Evolutionary conservation across 2,329 filamentous ascomycete species (phyloP).

Genomic region (Periconia macrospinosa): DNA sequence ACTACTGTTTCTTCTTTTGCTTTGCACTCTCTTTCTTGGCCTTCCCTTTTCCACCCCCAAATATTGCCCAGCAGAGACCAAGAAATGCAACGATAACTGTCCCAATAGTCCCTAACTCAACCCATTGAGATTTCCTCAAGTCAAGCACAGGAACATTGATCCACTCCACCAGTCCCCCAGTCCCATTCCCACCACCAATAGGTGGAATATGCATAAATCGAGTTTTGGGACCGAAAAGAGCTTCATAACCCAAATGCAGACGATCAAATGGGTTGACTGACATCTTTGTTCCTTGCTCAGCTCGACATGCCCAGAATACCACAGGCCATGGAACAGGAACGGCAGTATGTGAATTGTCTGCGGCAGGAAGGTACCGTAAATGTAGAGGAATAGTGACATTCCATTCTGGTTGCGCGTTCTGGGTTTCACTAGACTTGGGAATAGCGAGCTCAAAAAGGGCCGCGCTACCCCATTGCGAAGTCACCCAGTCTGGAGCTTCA

Average conservation of each 20-base stretch:
- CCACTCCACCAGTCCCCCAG: conserved; percentile 27
- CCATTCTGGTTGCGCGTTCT: conserved; percentile 49
- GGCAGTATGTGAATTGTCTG: conserved; percentile 32
- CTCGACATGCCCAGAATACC: conserved; percentile 87
- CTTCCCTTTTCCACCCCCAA: conserved; percentile 14
- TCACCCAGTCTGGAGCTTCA: conserved; percentile 83
- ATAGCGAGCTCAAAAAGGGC: conserved; percentile 73
- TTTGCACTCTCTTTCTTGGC: conserved; percentile 25
- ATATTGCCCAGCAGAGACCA: conserved; percentile 49
- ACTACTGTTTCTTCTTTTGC: conserved; percentile 2
- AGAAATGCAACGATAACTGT: conserved; percentile 48
- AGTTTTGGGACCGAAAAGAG: conserved; percentile 73
- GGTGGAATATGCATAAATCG: conserved; percentile 74
- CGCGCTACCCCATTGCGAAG: conserved; percentile 75
- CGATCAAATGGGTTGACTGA: conserved; percentile 82
- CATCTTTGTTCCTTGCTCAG: conserved; percentile 68
- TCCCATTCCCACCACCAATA: conserved; percentile 6
- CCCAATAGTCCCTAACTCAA: conserved; percentile 48
- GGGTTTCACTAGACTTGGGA: conserved; percentile 38
- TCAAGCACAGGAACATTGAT: conserved; percentile 49
- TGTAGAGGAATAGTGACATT: conserved; percentile 78
- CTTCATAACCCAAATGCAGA: conserved; percentile 82
- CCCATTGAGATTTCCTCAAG: conserved; percentile 34
- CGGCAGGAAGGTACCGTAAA: conserved; percentile 70
- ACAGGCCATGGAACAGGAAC: conserved; percentile 75